Conservation (phyloP, 1,284 basidiomycete genomes). For the Cystobasidiaceae sp. region DNA sequence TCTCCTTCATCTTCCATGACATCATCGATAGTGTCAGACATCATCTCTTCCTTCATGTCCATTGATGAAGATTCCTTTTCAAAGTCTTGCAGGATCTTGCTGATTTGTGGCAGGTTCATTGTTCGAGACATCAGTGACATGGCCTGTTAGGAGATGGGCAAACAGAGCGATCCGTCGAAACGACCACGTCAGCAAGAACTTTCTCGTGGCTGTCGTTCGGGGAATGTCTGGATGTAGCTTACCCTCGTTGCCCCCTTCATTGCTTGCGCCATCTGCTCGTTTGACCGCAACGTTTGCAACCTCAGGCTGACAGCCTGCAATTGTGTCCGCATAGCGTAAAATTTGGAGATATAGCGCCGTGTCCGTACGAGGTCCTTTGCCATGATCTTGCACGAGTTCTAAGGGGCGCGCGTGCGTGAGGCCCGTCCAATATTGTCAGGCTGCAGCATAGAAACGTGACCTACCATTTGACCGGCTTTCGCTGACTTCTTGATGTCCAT, state of each 20-base stretch:
- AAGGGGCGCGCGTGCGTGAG: constrained; percentile 58
- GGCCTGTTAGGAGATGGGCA: constrained; percentile 59
- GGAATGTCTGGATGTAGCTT: constrained; percentile 43
- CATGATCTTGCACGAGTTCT: constrained; percentile 99
- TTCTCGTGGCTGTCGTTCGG: constrained; percentile 46
- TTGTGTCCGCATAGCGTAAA: constrained; percentile 98
- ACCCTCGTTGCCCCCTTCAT: constrained; percentile 97
- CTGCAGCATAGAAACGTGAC: constrained; percentile 64
- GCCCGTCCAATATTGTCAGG: constrained; percentile 86
- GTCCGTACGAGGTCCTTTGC: constrained; percentile 97
- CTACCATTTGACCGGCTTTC: constrained; percentile 88
- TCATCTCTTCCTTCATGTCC: constrained; percentile 99
- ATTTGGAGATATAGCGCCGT: constrained; percentile 91
- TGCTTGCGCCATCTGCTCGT: constrained; percentile 98
- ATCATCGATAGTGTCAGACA: constrained; percentile 97
- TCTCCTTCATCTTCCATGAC: constrained; percentile 94
- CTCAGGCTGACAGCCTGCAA: constrained; percentile 91
- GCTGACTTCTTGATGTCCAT: constrained; percentile 94
- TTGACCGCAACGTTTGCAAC: constrained; percentile 92
- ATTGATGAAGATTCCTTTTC: constrained; percentile 94
- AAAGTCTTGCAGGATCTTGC: constrained; percentile 95
- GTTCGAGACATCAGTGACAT: constrained; percentile 98
- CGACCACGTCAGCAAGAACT: background rate
- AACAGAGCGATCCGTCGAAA: constrained; percentile 61
- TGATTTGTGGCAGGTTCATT: constrained; percentile 89